These are phyloP conservation scores for Solanum virginianum DNA, from an alignment of 257 asterid genomes.

Conservation along the genomic window DNA sequence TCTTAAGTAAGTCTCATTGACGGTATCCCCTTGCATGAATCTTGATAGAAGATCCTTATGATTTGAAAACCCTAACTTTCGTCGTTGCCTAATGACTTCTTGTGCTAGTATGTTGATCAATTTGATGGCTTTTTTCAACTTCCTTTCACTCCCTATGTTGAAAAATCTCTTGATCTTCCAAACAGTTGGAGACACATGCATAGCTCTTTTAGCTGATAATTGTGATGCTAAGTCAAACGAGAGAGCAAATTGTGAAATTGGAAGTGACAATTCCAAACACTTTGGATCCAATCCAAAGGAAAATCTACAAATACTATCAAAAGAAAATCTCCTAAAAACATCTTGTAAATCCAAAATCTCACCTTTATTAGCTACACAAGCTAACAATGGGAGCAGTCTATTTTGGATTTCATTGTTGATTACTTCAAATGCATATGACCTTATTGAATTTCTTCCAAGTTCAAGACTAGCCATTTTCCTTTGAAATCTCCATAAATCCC, in stretches of 20 bases:
- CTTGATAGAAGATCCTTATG: constrained; percentile 23
- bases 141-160: constrained; percentile 25
- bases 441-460: constrained; percentile 10
- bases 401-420: constrained; percentile 16
- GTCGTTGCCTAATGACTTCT: constrained; percentile 21
- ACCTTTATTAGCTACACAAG: neutral
- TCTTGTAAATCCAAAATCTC: constrained; percentile 28
- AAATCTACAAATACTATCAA: constrained; percentile 31
- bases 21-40: constrained; percentile 11
- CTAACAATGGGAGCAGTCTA: constrained; percentile 24
- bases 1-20: constrained; percentile 19
- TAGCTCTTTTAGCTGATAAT: constrained; percentile 34
- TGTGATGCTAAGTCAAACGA: constrained; percentile 28
- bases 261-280: constrained; percentile 21
- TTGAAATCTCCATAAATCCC: constrained; percentile 30
- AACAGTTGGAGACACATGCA: constrained; percentile 17
- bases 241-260: constrained; percentile 23
- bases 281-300: constrained; percentile 40
- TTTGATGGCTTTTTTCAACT: constrained; percentile 9
- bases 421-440: constrained; percentile 24
- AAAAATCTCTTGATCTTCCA: constrained; percentile 27
- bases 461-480: constrained; percentile 27
- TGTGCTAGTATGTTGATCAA: constrained; percentile 16
- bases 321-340: constrained; percentile 26
- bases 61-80: constrained; percentile 15